phyloP scores from a whole-genome alignment of 1,284 basidiomycete genomes.

The Serendipita sp. region DNA sequence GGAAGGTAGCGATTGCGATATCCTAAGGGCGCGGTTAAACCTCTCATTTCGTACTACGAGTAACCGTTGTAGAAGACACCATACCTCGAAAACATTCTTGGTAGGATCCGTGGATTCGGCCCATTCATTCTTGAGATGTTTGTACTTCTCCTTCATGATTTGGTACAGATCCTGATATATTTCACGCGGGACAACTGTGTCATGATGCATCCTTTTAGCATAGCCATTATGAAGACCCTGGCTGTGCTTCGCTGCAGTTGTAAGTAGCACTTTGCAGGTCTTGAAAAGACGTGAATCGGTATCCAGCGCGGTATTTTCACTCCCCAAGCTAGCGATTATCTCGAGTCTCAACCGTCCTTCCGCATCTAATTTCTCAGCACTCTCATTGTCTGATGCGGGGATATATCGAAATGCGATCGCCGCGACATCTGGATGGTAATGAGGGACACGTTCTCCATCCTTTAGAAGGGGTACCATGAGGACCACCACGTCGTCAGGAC shows the following conservation, averaged over 20 bases:
- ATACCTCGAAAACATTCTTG: conserved; percentile 77
- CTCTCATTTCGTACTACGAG: not conserved
- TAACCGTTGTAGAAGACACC: conserved; percentile 11
- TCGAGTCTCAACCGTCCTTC: conserved; percentile 32
- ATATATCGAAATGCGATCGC: conserved; percentile 63
- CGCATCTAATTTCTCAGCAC: not conserved
- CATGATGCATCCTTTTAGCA: conserved; percentile 76
- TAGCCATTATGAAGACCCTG: conserved; percentile 72
- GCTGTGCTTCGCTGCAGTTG: conserved; percentile 72
- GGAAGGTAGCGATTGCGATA: conserved; percentile 81
- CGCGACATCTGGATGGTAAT: conserved; percentile 62
- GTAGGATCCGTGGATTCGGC: conserved; percentile 67
- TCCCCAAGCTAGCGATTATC: conserved; percentile 20
- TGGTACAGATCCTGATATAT: conserved; percentile 84
- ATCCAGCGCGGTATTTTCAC: conserved; percentile 26
- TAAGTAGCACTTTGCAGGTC: conserved; percentile 67
- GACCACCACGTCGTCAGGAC: conserved; percentile 27
- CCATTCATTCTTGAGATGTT: conserved; percentile 60
- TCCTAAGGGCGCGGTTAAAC: conserved; percentile 33
- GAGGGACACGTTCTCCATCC: conserved; percentile 39
- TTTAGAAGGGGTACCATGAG: conserved; percentile 48
- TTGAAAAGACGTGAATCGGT: conserved; percentile 46
- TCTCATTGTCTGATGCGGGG: not conserved
- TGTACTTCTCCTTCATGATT: conserved; percentile 69
- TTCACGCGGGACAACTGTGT: conserved; percentile 63